These are phyloP conservation scores for Ceratobasidium papillatum DNA, from an alignment of 1,284 basidiomycete genomes.

Conservation along the genomic window DNA sequence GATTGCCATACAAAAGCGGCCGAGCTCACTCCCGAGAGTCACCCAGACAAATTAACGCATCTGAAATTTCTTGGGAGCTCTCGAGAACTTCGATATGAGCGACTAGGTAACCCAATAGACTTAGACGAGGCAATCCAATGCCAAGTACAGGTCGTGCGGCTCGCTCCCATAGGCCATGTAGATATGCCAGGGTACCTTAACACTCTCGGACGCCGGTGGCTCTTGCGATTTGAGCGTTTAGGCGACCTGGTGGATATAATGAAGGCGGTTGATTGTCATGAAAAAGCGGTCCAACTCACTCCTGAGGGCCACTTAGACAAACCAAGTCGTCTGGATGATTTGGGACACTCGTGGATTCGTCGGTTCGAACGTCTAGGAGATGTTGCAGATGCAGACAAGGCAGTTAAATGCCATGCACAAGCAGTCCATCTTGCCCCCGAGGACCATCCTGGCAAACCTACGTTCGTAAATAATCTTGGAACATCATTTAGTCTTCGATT, in stretches of 20 bases:
- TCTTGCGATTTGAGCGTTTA: background rate
- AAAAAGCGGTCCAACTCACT: background rate
- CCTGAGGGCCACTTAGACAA: background rate
- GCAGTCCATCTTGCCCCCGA: too few species aligned
- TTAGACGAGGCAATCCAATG: background rate
- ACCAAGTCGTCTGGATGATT: background rate
- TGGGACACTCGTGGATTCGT: too few species aligned
- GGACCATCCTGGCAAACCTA: too few species aligned
- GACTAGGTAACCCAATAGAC: background rate
- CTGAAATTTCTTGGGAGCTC: background rate
- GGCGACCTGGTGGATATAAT: background rate
- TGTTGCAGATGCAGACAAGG: background rate
- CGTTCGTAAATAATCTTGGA: too few species aligned
- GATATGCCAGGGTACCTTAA: background rate
- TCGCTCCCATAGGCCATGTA: background rate
- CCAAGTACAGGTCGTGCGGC: background rate
- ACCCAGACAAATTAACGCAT: background rate
- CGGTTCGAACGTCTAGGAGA: too few species aligned
- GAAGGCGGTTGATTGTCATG: background rate
- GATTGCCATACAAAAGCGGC: background rate
- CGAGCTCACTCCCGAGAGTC: background rate
- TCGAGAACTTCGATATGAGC: background rate
- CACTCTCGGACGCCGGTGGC: background rate
- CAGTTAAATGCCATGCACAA: too few species aligned
- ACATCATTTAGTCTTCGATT: too few species aligned